These are phyloP conservation scores for Daldinia caldariorum DNA, from an alignment of 495 filamentous ascomycete species.

Conservation along the genomic window DNA sequence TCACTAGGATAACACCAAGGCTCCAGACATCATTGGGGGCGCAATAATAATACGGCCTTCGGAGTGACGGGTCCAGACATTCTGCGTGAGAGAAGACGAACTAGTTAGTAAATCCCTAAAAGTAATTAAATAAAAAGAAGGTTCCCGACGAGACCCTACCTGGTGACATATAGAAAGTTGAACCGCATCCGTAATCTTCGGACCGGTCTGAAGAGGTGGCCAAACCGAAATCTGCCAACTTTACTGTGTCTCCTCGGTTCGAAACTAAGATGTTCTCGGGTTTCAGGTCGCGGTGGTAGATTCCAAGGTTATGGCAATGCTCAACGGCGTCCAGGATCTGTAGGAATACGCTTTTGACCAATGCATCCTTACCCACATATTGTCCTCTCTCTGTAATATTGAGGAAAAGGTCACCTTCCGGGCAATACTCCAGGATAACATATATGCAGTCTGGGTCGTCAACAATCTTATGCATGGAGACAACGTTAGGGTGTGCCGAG, in stretches of 20 bases:
- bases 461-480: constrained; percentile 93
- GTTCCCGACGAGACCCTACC: constrained; percentile 67
- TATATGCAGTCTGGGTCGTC: constrained; percentile 93
- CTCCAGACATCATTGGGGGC: constrained; percentile 98
- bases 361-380: constrained; percentile 90
- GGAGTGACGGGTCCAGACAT: constrained; percentile 87
- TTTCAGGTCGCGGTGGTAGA: constrained; percentile 98
- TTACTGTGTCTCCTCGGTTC: constrained; percentile 85
- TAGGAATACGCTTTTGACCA: constrained; percentile 88
- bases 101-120: constrained; percentile 44
- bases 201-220: constrained; percentile 85
- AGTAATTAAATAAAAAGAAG: constrained; percentile 19
- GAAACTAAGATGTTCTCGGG: constrained; percentile 97
- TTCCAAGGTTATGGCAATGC: constrained; percentile 90
- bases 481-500: constrained; percentile 89
- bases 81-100: constrained; percentile 65
- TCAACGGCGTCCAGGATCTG: constrained; percentile 98
- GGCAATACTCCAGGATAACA: constrained; percentile 96
- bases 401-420: constrained; percentile 95
- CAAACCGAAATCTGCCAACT: constrained; percentile 96
- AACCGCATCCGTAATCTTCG: constrained; percentile 96
- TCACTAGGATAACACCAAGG: constrained; percentile 95
- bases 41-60: constrained; percentile 86
- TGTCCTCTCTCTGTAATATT: constrained; percentile 95
- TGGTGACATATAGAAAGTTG: constrained; percentile 99